Percentiles rank a stretch among this genome's conserved stretches.
Evolutionary conservation across 768 basidiomycete species (phyloP).

Genomic region (Xerocomellus intermedius): DNA sequence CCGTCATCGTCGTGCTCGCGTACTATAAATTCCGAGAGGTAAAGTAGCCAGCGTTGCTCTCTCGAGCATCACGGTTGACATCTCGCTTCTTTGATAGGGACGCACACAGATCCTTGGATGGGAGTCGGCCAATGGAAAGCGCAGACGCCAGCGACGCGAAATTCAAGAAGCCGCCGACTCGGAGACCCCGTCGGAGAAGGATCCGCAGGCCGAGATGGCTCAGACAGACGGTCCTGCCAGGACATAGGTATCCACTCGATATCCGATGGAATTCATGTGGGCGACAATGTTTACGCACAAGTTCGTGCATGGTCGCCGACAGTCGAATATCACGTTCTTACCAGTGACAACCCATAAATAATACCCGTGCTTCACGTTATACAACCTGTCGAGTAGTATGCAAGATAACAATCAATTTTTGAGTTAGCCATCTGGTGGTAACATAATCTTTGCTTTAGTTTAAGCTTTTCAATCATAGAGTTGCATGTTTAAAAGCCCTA

Average conservation of each 20-base stretch:
- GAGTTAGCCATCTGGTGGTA: too few species aligned
- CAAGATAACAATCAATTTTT: neutral
- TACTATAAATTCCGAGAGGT: constrained; percentile 66
- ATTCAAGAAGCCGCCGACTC: neutral
- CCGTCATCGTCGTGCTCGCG: constrained; percentile 66
- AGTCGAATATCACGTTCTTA: neutral
- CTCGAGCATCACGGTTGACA: neutral
- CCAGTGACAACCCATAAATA: neutral
- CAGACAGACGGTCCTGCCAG: neutral
- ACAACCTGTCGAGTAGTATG: neutral
- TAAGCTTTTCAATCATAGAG: too few species aligned
- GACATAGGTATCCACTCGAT: neutral
- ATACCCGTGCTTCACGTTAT: neutral
- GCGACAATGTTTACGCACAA: too few species aligned
- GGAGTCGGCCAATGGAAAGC: constrained; percentile 50
- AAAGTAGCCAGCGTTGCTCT: neutral
- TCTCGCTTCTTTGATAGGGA: constrained; percentile 42
- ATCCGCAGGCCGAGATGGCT: neutral
- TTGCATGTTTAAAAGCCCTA: too few species aligned
- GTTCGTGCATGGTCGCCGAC: neutral
- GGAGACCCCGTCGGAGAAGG: neutral
- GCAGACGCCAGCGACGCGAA: constrained; percentile 31
- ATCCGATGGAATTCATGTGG: neutral
- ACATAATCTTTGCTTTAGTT: too few species aligned
- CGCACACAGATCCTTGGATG: constrained; percentile 59